A percentile compares a stretch with the other conserved stretches of the same genome.
Conservation (phyloP, 305 asterid genomes). For the Vinca major region DNA sequence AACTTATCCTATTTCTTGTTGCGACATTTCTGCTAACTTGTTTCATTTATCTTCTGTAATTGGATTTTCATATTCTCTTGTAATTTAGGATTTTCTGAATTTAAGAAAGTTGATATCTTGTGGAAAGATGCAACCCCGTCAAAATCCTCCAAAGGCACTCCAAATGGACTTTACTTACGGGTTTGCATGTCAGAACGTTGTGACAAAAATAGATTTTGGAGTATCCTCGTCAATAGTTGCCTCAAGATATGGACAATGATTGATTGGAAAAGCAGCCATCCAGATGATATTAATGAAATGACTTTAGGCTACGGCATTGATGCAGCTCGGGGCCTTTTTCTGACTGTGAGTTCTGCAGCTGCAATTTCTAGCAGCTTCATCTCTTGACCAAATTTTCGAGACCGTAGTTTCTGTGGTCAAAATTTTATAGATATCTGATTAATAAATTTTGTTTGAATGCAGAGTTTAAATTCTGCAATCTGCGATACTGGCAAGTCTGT, state of each 20-base stretch:
- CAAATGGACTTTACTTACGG: conserved; percentile 49
- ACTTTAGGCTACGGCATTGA: conserved; percentile 58
- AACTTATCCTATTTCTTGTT: neutral
- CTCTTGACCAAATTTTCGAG: neutral
- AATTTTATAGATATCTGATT: conserved; percentile 9
- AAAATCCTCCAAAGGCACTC: conserved; percentile 33
- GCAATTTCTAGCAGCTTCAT: neutral
- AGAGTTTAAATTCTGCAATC: conserved; percentile 68
- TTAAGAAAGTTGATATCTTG: conserved; percentile 73
- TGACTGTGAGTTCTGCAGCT: conserved; percentile 45
- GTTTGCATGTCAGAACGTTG: conserved; percentile 61
- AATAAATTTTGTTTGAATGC: conserved; percentile 28
- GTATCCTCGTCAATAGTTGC: conserved; percentile 45
- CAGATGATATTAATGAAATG: conserved; percentile 62
- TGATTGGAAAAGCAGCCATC: conserved; percentile 93
- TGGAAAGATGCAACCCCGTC: conserved; percentile 47
- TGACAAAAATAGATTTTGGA: conserved; percentile 59
- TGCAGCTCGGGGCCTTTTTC: conserved; percentile 54
- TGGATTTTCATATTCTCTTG: conserved; percentile 6
- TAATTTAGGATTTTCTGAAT: conserved; percentile 53
- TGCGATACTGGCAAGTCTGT: conserved; percentile 64
- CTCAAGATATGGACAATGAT: conserved; percentile 51
- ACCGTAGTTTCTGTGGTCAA: neutral
- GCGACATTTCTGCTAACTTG: neutral
- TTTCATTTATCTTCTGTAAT: neutral